A percentile compares a stretch with the other conserved stretches of the same genome.
These are phyloP conservation scores for Rhynchosporium graminicola DNA, from an alignment of 2,329 filamentous ascomycete species.

Conservation along the genomic window DNA sequence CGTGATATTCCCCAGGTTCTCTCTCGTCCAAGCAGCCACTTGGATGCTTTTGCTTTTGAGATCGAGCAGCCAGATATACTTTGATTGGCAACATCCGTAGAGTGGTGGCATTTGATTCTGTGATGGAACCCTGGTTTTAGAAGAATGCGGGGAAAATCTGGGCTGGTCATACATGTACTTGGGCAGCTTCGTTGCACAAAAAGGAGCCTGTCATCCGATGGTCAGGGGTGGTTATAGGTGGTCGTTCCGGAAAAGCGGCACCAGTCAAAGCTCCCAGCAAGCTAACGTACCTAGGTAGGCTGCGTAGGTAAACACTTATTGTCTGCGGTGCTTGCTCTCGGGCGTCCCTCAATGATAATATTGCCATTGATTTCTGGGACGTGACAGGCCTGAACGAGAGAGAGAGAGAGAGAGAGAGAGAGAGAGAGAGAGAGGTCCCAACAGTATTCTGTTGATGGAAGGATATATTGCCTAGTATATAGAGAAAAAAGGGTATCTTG, in stretches of 20 bases:
- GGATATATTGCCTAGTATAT: too few relatives aligned
- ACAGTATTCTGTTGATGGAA: too few relatives aligned
- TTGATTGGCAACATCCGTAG: constrained; percentile 1
- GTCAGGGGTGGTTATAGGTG: constrained; percentile 1
- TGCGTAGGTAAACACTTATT: background rate
- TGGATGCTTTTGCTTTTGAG: background rate
- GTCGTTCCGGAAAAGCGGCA: background rate
- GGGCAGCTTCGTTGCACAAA: constrained; percentile 1
- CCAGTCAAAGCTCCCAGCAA: constrained; percentile 7
- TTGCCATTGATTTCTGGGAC: too few relatives aligned
- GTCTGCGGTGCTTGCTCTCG: background rate
- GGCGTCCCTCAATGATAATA: too few relatives aligned
- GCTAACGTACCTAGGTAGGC: background rate
- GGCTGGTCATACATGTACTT: background rate
- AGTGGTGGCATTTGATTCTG: constrained; percentile 11
- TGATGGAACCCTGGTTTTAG: background rate
- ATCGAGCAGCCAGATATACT: constrained; percentile 16
- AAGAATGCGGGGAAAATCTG: constrained; percentile 28
- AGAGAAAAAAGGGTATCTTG: too few relatives aligned
- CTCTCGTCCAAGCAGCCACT: constrained; percentile 22
- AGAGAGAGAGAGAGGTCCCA: too few relatives aligned
- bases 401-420: too few relatives aligned
- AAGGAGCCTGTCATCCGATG: constrained; percentile 3
- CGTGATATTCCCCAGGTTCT: constrained; percentile 24
- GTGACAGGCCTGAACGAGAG: too few relatives aligned